These are phyloP conservation scores for Fusarium ambrosium DNA, from an alignment of 2,329 filamentous ascomycete species.

Conservation along the genomic window DNA sequence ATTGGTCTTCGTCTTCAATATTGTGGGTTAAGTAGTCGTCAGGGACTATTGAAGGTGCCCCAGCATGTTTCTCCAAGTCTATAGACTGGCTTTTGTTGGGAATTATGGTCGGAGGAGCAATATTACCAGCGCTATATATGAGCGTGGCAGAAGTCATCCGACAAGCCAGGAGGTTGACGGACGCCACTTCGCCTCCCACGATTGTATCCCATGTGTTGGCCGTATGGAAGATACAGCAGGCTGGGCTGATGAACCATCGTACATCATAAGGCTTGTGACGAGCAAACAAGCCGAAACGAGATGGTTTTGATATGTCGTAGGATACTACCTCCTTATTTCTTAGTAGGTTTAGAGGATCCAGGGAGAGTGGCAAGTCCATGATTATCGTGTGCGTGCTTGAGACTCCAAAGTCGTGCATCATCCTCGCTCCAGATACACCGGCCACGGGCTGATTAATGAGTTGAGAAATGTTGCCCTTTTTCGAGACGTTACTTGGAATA, in stretches of 20 bases:
- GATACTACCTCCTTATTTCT: constrained; percentile 67
- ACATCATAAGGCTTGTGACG: constrained; percentile 68
- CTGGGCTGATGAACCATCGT: constrained; percentile 76
- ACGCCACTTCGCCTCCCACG: rapidly evolving
- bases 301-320: constrained; percentile 69
- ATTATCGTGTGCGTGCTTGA: constrained; percentile 74
- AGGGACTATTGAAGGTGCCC: too few relatives aligned
- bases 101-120: constrained; percentile 51
- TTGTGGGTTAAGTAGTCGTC: constrained; percentile 33
- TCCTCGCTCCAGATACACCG: constrained; percentile 73
- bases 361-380: constrained; percentile 75
- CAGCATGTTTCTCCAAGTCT: too few relatives aligned
- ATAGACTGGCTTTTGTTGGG: too few relatives aligned
- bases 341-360: constrained; percentile 73
- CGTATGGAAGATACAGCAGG: constrained; percentile 79
- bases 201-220: constrained; percentile 75
- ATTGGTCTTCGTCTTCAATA: constrained; percentile 72
- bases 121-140: constrained; percentile 74
- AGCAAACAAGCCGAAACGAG: constrained; percentile 78
- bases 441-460: constrained; percentile 61
- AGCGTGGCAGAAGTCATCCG: constrained; percentile 75
- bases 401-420: constrained; percentile 84
- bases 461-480: rapidly evolving
- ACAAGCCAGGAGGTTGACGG: constrained; percentile 75
- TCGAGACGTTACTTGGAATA: constrained; percentile 8